Evolutionary conservation across 257 asterid species (phyloP), one percentile per base, ranked within the genome.

Genomic region (Voacanga thouarsii): DNA sequence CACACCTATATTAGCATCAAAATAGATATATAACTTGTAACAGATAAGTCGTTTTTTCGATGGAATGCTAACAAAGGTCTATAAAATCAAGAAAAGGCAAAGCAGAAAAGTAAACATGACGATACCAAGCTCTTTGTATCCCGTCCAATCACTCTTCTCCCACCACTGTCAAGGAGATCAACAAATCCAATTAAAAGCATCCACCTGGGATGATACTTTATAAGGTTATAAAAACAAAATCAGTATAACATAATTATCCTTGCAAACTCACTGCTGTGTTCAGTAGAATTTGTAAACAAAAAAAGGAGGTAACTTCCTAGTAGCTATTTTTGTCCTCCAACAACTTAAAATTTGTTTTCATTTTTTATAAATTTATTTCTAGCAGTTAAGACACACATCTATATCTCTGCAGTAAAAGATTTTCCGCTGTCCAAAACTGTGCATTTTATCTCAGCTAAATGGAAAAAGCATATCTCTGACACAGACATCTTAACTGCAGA

Each of bases 81-180:
- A 70, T 23, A 26, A 61, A 44, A 57, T 7, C 37, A 51, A 56
- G 49, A 23, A 21, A 71, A 74, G 66, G 43, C 37, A 41, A 61
- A 69, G 24, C 24, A 71, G 2, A 71, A 26, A 68, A 6, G 47
- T 60, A 56, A 51, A 45, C 41, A 64, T 49, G 16, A n/a, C 7
- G 56, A 39, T 92, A 95, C 99, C 99, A 82, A 96, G 95, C 87
- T 96, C 99, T 89, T 93, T 96, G 92, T 92, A 93, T 83, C 99
- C 99, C 5, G 96, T 93, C 99, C 99, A 96, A 84, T 96, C 97
- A 89, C 99, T 96, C 88, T 93, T 93, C 93, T 96, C 99, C 99
- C 99, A 96, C 99, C 99, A 96, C 99, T 96, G 99, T 89, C 97
- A 90, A 96, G 90, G 87, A 93, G 89, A 94, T 86, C 43, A 93